These are phyloP conservation scores for Diaporthe australafricana DNA, from an alignment of 2,329 filamentous ascomycete species.

Conservation along the genomic window DNA sequence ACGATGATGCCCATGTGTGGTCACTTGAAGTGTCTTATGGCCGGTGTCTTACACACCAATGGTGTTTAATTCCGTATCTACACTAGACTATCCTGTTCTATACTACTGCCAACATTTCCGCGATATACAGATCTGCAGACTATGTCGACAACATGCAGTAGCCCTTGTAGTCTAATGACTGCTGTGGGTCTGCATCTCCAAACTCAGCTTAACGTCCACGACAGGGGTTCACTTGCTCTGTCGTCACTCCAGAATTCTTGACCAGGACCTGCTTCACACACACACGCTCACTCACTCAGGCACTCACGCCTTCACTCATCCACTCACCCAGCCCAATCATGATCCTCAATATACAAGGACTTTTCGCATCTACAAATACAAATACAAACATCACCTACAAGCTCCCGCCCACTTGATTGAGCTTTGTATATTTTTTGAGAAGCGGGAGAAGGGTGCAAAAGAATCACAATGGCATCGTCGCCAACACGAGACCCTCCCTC, in stretches of 20 bases:
- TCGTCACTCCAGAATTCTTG: not conserved
- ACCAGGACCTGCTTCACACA: too few species aligned
- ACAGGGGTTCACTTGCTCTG: not conserved
- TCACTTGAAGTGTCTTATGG: too few species aligned
- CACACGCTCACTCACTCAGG: not conserved
- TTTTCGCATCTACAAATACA: not conserved
- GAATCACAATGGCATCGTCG: not conserved
- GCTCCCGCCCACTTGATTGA: not conserved
- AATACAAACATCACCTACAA: not conserved
- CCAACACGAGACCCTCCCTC: not conserved
- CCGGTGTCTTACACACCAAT: too few species aligned
- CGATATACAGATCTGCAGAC: too few species aligned
- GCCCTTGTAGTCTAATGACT: not conserved
- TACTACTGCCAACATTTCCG: too few species aligned
- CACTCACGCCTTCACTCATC: too few species aligned
- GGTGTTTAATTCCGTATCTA: too few species aligned
- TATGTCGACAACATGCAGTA: not conserved
- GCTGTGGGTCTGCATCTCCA: not conserved
- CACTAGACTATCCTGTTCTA: too few species aligned
- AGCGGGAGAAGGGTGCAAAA: not conserved
- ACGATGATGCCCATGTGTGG: too few species aligned
- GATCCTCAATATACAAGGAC: not conserved
- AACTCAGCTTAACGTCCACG: not conserved
- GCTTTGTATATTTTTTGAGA: not conserved
- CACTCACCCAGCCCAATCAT: not conserved